phyloP scores from a whole-genome alignment of 2,329 filamentous ascomycete genomes.

The Ustulina deusta region DNA sequence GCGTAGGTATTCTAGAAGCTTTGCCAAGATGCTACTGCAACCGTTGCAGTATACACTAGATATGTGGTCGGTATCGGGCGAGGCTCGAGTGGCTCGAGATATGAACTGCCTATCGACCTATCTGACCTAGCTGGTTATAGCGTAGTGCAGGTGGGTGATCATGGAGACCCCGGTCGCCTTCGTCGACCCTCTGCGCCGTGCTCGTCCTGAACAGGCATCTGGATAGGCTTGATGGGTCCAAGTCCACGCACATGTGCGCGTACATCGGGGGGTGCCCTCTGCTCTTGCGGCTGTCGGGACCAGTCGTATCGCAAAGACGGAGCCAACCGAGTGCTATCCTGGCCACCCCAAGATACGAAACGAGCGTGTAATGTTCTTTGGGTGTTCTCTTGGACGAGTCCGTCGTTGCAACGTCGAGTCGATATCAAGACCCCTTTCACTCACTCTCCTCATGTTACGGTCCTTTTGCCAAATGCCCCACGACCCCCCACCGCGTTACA shows the following conservation, averaged over 20 bases:
- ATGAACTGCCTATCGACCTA: slow-evolving; percentile 12
- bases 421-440: slow-evolving; percentile 11
- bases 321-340: slow-evolving; percentile 7
- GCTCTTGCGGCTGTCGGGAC: slow-evolving; percentile 29
- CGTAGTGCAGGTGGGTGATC: slow-evolving; percentile 3
- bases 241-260: slow-evolving; percentile 1
- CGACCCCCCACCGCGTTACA: slow-evolving; percentile 21
- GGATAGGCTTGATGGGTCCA: slow-evolving; percentile 18
- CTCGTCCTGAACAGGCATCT: slow-evolving; percentile 37
- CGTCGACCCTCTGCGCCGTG: slow-evolving; percentile 2
- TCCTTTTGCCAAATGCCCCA: slow-evolving; percentile 16
- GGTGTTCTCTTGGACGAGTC: neutral
- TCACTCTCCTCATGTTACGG: neutral
- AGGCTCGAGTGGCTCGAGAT: slow-evolving; percentile 29
- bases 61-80: slow-evolving; percentile 14
- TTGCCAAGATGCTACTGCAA: slow-evolving; percentile 31
- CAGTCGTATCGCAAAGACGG: slow-evolving; percentile 21
- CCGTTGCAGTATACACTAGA: slow-evolving; percentile 27
- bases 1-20: slow-evolving; percentile 24
- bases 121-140: slow-evolving; percentile 19
- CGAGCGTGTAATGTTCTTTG: slow-evolving; percentile 13
- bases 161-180: slow-evolving; percentile 18
- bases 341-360: slow-evolving; percentile 16
- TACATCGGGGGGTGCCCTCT: slow-evolving; percentile 13
- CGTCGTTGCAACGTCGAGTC: slow-evolving; percentile 21